Evolutionary conservation across 176 grass and related monocot species (phyloP), one percentile per base, ranked within the genome.

Genomic region (Aegilops longissima): DNA sequence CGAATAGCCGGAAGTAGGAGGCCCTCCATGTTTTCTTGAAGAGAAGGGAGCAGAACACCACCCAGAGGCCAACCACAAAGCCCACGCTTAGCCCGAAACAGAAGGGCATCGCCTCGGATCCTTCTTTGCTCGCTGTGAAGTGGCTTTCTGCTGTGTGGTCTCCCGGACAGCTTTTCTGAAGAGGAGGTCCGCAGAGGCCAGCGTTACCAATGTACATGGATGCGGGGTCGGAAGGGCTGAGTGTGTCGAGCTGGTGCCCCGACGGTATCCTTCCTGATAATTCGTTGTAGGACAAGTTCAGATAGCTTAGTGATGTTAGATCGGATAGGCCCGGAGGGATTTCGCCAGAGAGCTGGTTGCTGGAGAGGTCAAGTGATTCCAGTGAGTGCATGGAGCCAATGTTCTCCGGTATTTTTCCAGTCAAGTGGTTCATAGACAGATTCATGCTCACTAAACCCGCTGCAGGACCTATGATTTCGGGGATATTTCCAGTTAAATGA

Each of bases 341-440:
- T 31, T 49, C n/a, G 8, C 89, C 84, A 2, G 35, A 86, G 35
- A 90, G 84, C 27, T 83, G 9, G 5, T 90, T 90, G 29, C 56
- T 54, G 5, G 89, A 90, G 12, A 90, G 63, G 11, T 90, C 88
- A 56, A 86, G 83, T 27, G 83, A 90, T 54, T 86, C 83, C 21
- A 82, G 25, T 34, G 49, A 77, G 1, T 2, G 25, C 62, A 86
- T 56, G 1, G 4, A 14, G n/a, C 79, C 72, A 36, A 86, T 83
- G 8, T 21, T 65, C 38, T 82, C 52, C 1, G 79, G 79, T 25
- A 90, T 86, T 16, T n/a, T 40, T 64, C 73, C 88, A 1, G 18
- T 73, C 23, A 90, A 54, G 3, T 66, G 84, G 31, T 86, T 90
- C n/a, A 16, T 0, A 42, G 83, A 90, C 35, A 90, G 61, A 58